phyloP scores from a whole-genome alignment of 768 basidiomycete genomes.

The Russula sp. region DNA sequence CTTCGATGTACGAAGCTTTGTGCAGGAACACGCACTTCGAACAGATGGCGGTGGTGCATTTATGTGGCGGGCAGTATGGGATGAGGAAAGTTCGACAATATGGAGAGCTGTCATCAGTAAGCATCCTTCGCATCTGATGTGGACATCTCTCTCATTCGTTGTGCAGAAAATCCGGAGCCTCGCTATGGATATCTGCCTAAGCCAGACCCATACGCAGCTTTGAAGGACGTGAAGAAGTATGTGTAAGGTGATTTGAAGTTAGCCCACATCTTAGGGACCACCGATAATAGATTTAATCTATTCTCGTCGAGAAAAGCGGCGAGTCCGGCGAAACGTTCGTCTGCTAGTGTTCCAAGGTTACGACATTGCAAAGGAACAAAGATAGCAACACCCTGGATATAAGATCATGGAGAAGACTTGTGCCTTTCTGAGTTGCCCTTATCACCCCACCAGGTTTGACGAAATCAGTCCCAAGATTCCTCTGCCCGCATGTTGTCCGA shows the following conservation, averaged over 20 bases:
- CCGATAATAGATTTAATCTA: background rate
- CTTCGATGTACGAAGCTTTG: constrained; percentile 64
- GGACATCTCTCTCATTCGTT: constrained; percentile 9
- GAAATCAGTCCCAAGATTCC: too few relatives aligned
- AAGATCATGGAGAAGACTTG: background rate
- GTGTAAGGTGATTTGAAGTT: background rate
- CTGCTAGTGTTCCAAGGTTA: background rate
- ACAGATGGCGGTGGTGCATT: constrained; percentile 61
- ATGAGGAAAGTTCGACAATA: constrained; percentile 53
- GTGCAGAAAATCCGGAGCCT: constrained; percentile 43
- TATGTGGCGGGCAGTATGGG: constrained; percentile 82
- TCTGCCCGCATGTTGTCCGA: too few relatives aligned
- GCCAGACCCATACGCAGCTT: constrained; percentile 46
- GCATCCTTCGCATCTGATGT: constrained; percentile 28
- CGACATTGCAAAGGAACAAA: background rate
- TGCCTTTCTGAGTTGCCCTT: background rate
- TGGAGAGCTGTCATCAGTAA: constrained; percentile 61
- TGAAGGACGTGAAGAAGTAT: constrained; percentile 32
- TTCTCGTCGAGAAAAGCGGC: background rate
- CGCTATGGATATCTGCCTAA: constrained; percentile 47
- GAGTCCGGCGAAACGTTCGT: background rate
- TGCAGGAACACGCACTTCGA: constrained; percentile 45
- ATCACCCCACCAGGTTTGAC: too few relatives aligned
- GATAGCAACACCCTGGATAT: background rate
- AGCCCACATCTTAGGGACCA: background rate